Percentiles rank a stretch among this genome's conserved stretches.
Conservation (phyloP, 441 rosid genomes). For the Hura crepitans region DNA sequence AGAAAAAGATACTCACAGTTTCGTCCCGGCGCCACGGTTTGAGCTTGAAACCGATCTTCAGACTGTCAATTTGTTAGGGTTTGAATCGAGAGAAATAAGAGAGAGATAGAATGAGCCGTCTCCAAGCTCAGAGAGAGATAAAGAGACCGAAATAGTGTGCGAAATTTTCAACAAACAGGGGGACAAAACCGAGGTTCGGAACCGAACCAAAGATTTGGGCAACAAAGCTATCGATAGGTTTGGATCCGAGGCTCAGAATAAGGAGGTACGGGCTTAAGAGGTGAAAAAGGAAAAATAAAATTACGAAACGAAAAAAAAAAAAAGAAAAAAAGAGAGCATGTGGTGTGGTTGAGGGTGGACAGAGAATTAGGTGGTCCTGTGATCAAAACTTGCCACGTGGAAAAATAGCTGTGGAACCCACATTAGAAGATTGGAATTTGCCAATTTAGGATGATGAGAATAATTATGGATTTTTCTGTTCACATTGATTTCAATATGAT, state of each 20-base stretch:
- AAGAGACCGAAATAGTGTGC: constrained; percentile 45
- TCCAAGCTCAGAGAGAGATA: constrained; percentile 34
- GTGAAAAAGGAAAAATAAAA: neutral
- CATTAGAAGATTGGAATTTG: neutral
- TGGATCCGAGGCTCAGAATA: constrained; percentile 27
- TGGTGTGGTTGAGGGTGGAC: constrained; percentile 22
- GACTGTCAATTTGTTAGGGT: constrained; percentile 32
- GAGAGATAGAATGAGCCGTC: constrained; percentile 17
- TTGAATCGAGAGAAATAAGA: constrained; percentile 31
- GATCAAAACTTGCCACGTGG: constrained; percentile 23
- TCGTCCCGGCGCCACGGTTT: constrained; percentile 22
- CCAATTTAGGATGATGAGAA: constrained; percentile 5
- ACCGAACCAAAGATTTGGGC: constrained; percentile 33
- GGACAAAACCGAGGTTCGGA: constrained; percentile 44
- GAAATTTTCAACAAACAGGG: constrained; percentile 66
- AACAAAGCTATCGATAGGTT: constrained; percentile 14
- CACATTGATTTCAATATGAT: constrained; percentile 3
- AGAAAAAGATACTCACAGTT: constrained; percentile 38
- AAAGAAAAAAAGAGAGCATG: neutral
- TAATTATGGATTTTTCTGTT: neutral
- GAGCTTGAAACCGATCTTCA: constrained; percentile 37
- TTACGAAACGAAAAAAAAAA: neutral
- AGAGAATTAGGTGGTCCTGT: constrained; percentile 16
- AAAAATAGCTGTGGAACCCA: neutral
- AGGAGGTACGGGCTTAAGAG: neutral